Conservation (phyloP, 495 filamentous ascomycete genomes). For the Trichoderma gamsii region DNA sequence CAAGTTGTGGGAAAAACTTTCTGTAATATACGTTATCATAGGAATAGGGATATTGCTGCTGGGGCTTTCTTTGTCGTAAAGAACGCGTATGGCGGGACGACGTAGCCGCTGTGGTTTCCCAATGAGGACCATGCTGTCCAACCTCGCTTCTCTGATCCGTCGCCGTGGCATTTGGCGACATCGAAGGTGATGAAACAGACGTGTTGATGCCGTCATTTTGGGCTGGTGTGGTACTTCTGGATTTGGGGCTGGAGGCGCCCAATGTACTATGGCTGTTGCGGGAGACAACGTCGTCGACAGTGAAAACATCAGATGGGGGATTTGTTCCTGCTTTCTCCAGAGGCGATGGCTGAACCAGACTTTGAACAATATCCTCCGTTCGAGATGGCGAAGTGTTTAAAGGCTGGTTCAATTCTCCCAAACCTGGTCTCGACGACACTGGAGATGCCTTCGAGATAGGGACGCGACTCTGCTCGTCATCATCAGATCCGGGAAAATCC, state of each 20-base stretch:
- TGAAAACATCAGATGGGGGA: background rate
- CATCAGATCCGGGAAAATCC: constrained; percentile 15
- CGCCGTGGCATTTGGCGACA: background rate
- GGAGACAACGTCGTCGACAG: background rate
- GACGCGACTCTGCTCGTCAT: constrained; percentile 13
- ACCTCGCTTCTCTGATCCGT: background rate
- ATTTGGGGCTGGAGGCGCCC: background rate
- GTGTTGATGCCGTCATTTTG: background rate
- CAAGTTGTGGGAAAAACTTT: constrained; percentile 52
- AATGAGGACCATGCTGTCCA: constrained; percentile 19
- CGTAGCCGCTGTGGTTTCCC: constrained; percentile 20
- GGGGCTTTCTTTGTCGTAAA: constrained; percentile 64
- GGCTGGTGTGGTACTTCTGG: background rate
- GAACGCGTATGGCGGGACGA: constrained; percentile 32
- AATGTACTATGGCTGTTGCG: background rate
- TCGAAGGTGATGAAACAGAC: background rate
- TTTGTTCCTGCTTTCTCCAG: background rate
- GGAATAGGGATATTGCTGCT: constrained; percentile 68
- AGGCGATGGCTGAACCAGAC: background rate
- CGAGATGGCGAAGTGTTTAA: background rate
- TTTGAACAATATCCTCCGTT: background rate
- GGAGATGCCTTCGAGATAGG: background rate
- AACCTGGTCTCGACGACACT: background rate
- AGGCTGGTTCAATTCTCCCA: constrained; percentile 21
- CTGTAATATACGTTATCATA: constrained; percentile 63